Evolutionary conservation across 768 basidiomycete genomes (phyloP), one percentile per base, ranked within the genome.

Genomic region (Suillus subluteus): DNA sequence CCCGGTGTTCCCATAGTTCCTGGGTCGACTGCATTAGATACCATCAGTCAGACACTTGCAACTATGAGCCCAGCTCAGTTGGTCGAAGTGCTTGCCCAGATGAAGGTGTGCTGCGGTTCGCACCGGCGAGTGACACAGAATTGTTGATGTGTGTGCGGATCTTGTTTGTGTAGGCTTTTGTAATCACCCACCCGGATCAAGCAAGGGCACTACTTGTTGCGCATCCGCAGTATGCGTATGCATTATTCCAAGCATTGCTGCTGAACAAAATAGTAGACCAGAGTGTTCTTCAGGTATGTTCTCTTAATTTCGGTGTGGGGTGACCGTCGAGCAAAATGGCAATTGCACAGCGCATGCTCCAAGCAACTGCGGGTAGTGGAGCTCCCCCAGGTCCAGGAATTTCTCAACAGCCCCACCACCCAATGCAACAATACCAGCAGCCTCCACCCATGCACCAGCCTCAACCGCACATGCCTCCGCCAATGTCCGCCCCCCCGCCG

Each of bases 191-290:
- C 67, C 95, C 96, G 11, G 95, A 97, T 62, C 91, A 96, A 79
- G 96, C 97, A 41, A 85, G 90, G 63, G 81, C 84, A 2, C 81
- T 99, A 46, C 85, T 99, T 54, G 81, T 88, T 32, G 83, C 88
- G 21, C 91, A 98, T 72, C 98, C 98, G 21, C 97, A 99, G 79
- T 85, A 98, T 6, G 91, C 95, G 2, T 99, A 98, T 76, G 98
- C 98, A 5, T 84, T 99, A 16, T 98, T 99, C 83, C 96, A 98
- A 79, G 92, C 94, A 0, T 86, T 99, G 69, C 81, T 99, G 11
- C 80, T 98, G 58, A 94, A 96, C 84, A 94, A 96, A 72, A 94
- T 99, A 21, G 93, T 99, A 48, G 96, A 98, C 70, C 86, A 92
- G 3, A 86, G 88, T 6, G 88, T 98, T 58, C 82, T 99, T 3